phyloP scores from a whole-genome alignment of 2,329 filamentous ascomycete species.

The Fusarium caatingaense region DNA sequence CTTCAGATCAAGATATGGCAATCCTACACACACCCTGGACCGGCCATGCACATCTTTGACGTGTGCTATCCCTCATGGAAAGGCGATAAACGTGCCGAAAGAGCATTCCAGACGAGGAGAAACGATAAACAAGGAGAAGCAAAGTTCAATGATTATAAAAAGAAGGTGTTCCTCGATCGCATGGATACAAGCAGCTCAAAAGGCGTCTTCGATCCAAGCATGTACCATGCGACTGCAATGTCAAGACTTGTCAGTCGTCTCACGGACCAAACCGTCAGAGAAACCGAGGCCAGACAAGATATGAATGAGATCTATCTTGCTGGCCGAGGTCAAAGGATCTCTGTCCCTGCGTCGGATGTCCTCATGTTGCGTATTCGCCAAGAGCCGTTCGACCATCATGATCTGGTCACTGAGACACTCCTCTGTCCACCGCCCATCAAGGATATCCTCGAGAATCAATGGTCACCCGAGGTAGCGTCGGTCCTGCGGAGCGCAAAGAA shows the following conservation, averaged over 20 bases:
- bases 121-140: slow-evolving; percentile 1
- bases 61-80: slow-evolving; percentile 45
- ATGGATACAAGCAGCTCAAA: slow-evolving; percentile 4
- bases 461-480: slow-evolving; percentile 46
- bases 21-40: slow-evolving; percentile 16
- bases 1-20: slow-evolving; percentile 45
- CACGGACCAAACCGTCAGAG: slow-evolving; percentile 12
- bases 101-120: slow-evolving; percentile 21
- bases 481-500: slow-evolving; percentile 41
- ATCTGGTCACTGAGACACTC: slow-evolving; percentile 20
- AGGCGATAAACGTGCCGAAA: slow-evolving; percentile 18
- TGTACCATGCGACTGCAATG: slow-evolving; percentile 24
- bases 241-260: slow-evolving; percentile 22
- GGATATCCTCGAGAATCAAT: slow-evolving; percentile 44
- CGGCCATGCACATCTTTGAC: slow-evolving; percentile 47
- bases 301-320: slow-evolving; percentile 45
- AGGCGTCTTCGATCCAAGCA: slow-evolving; percentile 26
- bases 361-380: slow-evolving; percentile 47
- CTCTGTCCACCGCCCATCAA: slow-evolving; percentile 41
- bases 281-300: background rate
- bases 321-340: slow-evolving; percentile 38
- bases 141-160: slow-evolving; percentile 22
- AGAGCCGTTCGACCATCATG: slow-evolving; percentile 12
- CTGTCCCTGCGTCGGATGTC: slow-evolving; percentile 44
- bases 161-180: slow-evolving; percentile 38